Conservation (phyloP, 192 early-diverging fungal species). For the Podila minutissima region DNA sequence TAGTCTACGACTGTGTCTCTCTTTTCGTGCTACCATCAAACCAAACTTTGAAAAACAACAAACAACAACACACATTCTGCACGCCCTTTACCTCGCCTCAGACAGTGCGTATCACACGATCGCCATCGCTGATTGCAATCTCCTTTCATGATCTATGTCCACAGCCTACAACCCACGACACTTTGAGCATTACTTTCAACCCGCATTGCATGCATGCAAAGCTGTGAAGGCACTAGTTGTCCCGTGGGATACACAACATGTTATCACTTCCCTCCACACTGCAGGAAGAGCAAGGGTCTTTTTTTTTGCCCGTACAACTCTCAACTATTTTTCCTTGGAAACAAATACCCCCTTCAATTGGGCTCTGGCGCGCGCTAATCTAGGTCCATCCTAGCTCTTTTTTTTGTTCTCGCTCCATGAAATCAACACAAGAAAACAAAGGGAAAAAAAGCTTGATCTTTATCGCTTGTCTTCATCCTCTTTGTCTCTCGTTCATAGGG, state of each 20-base stretch:
- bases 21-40: too few species aligned
- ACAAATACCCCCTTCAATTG: not conserved
- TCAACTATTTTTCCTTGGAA: not conserved
- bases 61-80: too few species aligned
- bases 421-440: not conserved
- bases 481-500: not conserved
- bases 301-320: not conserved
- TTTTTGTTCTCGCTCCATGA: not conserved
- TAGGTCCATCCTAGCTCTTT: too few species aligned
- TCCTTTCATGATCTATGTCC: not conserved
- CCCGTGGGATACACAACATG: slow-evolving; percentile 38
- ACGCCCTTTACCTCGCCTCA: too few species aligned
- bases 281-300: not conserved
- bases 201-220: not conserved
- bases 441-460: slow-evolving; percentile 25
- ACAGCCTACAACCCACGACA: too few species aligned
- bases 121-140: not conserved
- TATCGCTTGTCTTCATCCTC: slow-evolving; percentile 8
- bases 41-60: too few species aligned
- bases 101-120: too few species aligned
- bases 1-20: too few species aligned
- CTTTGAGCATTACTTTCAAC: too few species aligned
- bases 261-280: not conserved
- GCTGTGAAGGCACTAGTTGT: not conserved
- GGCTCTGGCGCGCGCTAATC: too few species aligned